These are phyloP conservation scores for Malassezia yamatoensis DNA, from an alignment of 1,284 basidiomycete genomes.

Conservation along the genomic window DNA sequence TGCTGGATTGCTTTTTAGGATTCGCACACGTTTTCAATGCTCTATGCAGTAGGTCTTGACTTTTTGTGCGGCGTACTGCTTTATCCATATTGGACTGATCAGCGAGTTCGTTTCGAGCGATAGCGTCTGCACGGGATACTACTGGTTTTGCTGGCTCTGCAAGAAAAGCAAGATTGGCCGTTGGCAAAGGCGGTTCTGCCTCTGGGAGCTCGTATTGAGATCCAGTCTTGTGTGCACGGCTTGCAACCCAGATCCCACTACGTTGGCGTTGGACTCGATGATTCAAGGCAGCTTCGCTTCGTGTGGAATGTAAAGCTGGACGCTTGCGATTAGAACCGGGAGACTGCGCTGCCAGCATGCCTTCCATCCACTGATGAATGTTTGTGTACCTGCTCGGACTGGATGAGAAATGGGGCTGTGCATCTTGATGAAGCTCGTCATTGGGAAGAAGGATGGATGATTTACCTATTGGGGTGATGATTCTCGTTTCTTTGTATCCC, in stretches of 20 bases:
- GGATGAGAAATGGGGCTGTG: neutral
- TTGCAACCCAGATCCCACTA: constrained; percentile 15
- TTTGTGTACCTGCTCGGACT: neutral
- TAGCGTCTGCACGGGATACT: constrained; percentile 11
- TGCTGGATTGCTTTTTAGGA: neutral
- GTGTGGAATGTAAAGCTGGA: neutral
- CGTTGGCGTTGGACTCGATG: neutral
- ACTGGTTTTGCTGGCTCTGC: constrained; percentile 10
- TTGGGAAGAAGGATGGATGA: neutral
- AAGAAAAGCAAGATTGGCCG: constrained; percentile 1
- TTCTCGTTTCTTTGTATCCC: constrained; percentile 44
- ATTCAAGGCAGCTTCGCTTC: constrained; percentile 4
- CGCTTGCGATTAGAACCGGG: neutral
- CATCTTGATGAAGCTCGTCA: neutral
- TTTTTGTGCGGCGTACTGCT: constrained; percentile 12
- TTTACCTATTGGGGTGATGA: constrained; percentile 30
- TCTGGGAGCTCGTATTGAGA: neutral
- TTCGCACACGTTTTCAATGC: constrained; percentile 4
- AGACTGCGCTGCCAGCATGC: constrained; percentile 1
- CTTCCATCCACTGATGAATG: constrained; percentile 13
- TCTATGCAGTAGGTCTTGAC: constrained; percentile 14
- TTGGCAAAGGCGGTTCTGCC: constrained; percentile 3
- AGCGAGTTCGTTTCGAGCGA: neutral
- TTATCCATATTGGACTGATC: neutral
- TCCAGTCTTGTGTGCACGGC: constrained; percentile 5